These are phyloP conservation scores for Ganoderma lingzhi DNA, from an alignment of 1,284 basidiomycete genomes.

Conservation along the genomic window DNA sequence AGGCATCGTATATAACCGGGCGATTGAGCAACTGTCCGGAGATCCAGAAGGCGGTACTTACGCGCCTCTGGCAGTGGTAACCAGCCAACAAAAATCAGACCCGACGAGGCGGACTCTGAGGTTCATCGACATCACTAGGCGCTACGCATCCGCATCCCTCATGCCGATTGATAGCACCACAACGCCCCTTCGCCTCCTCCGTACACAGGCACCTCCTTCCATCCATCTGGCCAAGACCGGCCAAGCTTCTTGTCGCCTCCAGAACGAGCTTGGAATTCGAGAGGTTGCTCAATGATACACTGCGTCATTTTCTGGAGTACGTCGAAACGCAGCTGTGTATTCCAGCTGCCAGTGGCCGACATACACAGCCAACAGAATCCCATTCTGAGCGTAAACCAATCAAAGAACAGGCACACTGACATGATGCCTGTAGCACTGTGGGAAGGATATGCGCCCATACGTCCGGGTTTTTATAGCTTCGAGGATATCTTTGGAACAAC, in stretches of 20 bases:
- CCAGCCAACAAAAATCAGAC: constrained; percentile 12
- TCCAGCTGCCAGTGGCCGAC: neutral
- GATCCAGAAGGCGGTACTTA: neutral
- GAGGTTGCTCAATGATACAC: neutral
- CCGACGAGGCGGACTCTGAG: neutral
- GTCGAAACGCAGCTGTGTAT: neutral
- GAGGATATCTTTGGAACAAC: neutral
- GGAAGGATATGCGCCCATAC: neutral
- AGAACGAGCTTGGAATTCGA: neutral
- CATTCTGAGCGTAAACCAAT: neutral
- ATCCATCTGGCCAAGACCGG: neutral
- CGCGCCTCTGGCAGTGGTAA: neutral
- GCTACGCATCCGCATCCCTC: neutral
- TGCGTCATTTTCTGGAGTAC: neutral
- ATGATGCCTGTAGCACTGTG: neutral
- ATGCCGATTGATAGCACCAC: neutral
- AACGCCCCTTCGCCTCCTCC: neutral
- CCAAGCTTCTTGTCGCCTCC: neutral
- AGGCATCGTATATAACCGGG: constrained; percentile 20
- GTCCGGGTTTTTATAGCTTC: neutral
- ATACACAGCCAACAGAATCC: neutral
- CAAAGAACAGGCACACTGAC: neutral
- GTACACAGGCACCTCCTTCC: neutral
- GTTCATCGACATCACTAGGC: neutral
- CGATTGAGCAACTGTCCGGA: neutral